Evolutionary conservation across 139 green algal genomes (phyloP), one percentile per base, ranked within the genome.

Genomic region (Diplosphaera chodatii): DNA sequence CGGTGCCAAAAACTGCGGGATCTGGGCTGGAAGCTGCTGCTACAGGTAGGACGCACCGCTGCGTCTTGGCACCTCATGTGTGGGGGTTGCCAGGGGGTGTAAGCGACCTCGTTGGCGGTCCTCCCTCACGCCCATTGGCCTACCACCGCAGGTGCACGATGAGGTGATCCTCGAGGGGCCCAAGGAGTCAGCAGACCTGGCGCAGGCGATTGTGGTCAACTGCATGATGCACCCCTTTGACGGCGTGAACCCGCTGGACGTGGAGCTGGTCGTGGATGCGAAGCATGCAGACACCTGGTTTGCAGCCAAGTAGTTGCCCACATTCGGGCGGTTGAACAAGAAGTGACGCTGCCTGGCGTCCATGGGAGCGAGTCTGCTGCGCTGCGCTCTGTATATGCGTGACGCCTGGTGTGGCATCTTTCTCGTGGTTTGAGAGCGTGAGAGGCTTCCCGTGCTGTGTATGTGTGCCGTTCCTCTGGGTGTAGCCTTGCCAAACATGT

Each of bases 161-260:
- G 94, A 99, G 83, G 91, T 99, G 1, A 98, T 99, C 73, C 70
- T 99, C 68, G 95, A 99, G 75, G 95, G 95, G 4, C 95, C 95
- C 3, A 76, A 83, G 41, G 90, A 93, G 69, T 82, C 69, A 21
- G 83, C 84, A 15, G 82, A 91, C 28, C 72, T 85, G 25, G 95
- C 94, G 16, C 76, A 86, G 66, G 16, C 73, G 32, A 69, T 92
- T 32, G 91, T 98, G 27, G 73, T 94, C 28, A 20, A 81, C 1
- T 90, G 85, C 82, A 99, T 99, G 95, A 77, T 81, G 65, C 84
- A 88, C 63, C 95, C 95, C n/a, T 99, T 88, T 70, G 69, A 72
- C 32, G 80, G 67, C 25, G 59, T 74, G 10, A 85, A 91, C 75
- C 83, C 86, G 23, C 82, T 96, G 65, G 74, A 76, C 29, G 92